These are phyloP conservation scores for Hebeloma cylindrosporum DNA, from an alignment of 768 basidiomycete species.

Conservation along the genomic window DNA sequence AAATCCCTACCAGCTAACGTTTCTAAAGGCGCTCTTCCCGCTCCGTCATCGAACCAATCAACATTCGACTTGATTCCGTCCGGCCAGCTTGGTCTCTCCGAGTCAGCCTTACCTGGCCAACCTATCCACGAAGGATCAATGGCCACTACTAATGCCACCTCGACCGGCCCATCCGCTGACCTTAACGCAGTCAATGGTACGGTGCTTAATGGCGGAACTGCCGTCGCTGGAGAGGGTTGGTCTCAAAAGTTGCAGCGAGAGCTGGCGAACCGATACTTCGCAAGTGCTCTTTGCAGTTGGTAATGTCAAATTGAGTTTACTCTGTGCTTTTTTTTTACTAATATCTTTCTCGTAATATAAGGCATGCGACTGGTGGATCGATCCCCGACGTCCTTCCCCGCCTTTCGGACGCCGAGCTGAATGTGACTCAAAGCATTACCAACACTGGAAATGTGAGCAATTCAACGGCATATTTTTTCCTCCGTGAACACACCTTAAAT, in stretches of 20 bases:
- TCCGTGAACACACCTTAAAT: not conserved
- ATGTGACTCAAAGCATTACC: conserved; percentile 60
- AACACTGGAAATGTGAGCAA: conserved; percentile 75
- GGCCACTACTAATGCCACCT: conserved; percentile 46
- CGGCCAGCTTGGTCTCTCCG: conserved; percentile 81
- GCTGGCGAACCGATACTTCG: conserved; percentile 82
- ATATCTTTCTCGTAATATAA: conserved; percentile 25
- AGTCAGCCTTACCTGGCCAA: conserved; percentile 72
- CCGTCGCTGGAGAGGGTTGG: conserved; percentile 63
- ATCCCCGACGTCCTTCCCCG: conserved; percentile 69
- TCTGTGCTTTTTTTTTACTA: not conserved
- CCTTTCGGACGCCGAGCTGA: conserved; percentile 68
- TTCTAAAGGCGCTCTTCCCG: conserved; percentile 54
- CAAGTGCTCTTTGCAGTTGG: conserved; percentile 89
- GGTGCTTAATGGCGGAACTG: conserved; percentile 71
- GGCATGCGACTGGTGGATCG: conserved; percentile 87
- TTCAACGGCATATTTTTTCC: not conserved
- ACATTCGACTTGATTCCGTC: conserved; percentile 69
- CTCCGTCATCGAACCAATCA: conserved; percentile 48
- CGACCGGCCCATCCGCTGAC: conserved; percentile 56
- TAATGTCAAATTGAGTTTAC: conserved; percentile 30
- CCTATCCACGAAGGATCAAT: conserved; percentile 37
- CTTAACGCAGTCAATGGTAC: conserved; percentile 53
- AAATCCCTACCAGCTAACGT: conserved; percentile 71
- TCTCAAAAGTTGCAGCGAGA: conserved; percentile 59